Evolutionary conservation across 1,284 basidiomycete genomes (phyloP), one percentile per base, ranked within the genome.

Genomic region (Hemileia vastatrix): DNA sequence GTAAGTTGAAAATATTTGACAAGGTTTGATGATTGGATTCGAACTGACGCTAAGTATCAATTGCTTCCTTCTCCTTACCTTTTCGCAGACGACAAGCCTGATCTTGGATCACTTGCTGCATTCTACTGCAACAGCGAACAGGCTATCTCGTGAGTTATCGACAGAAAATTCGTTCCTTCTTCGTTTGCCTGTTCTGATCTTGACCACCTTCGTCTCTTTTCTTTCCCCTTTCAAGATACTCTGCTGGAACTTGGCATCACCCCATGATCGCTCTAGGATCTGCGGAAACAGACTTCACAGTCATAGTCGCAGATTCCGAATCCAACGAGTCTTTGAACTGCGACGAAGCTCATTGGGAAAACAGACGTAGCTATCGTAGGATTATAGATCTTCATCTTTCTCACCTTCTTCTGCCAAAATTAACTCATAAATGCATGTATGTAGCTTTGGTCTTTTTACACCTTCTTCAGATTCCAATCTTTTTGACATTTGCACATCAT

Each of bases 211-310:
- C 33, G 8, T 57, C 54, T 21, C 9, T 33, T 8, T 43, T 49
- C 21, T 33, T 18, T 57, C 53, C 2, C 21, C 18, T 54, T 31
- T 6, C 36, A 40, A 49, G 66, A 57, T 73, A 73, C 59, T 65
- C 66, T 24, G 65, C 71, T 1, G 72, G 71, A 36, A 56, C 68
- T 15, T 73, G 72, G 72, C 72, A 73, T 27, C 68, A 71, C 48
- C 71, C 72, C 4, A 68, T 73, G 70, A 66, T 71, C 27, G 68
- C 70, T 13, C 54, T 72, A 2, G 70, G 68, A 15, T 43, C 43
- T 8, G 52, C 60, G n/a, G 44, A 66, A 9, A 72, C 70, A 1
- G 68, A 71, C 51, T 74, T 72, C 63, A 71, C 70, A 8, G 71
- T 70, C 63, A 65, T 72, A n/a, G 72, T 74, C 44, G 36, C 36